Percentiles rank a stretch among this genome's conserved stretches.
These are phyloP conservation scores for Fusarium foetens DNA, from an alignment of 2,329 filamentous ascomycete genomes.

Conservation along the genomic window DNA sequence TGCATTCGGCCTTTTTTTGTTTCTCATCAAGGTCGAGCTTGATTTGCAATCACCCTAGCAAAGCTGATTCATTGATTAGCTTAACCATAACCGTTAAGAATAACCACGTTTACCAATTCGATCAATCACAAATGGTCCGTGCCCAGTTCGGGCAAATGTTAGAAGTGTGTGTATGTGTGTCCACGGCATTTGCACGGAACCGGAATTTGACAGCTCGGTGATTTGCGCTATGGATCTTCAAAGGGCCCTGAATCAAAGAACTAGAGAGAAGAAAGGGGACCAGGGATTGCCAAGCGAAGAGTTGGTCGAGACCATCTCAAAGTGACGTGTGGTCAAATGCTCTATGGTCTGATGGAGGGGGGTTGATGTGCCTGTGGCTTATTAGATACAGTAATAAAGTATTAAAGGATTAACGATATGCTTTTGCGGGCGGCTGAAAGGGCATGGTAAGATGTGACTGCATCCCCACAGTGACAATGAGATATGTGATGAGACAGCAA, in stretches of 20 bases:
- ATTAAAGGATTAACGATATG: background rate
- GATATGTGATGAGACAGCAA: background rate
- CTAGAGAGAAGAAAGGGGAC: background rate
- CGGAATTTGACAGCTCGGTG: constrained; percentile 28
- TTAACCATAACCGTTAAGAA: constrained; percentile 19
- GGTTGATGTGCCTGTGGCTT: constrained; percentile 14
- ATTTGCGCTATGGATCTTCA: constrained; percentile 27
- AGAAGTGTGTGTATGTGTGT: background rate
- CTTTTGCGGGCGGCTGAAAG: constrained; percentile 23
- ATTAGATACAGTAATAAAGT: background rate
- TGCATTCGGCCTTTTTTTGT: constrained; percentile 13
- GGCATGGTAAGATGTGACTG: constrained; percentile 4
- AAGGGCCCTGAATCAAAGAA: constrained; percentile 1
- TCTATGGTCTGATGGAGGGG: constrained; percentile 36
- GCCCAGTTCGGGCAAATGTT: background rate
- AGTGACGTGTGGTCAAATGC: constrained; percentile 28
- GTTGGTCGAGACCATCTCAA: constrained; percentile 23
- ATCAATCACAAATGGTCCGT: constrained; percentile 10
- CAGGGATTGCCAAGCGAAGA: constrained; percentile 1
- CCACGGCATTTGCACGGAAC: constrained; percentile 18
- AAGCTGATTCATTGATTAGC: constrained; percentile 1
- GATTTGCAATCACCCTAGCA: constrained; percentile 29
- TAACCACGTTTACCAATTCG: background rate
- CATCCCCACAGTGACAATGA: background rate
- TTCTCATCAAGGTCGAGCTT: constrained; percentile 1